phyloP scores from a whole-genome alignment of 352 stramenopile species.

The Phytophthora podocarpi region DNA sequence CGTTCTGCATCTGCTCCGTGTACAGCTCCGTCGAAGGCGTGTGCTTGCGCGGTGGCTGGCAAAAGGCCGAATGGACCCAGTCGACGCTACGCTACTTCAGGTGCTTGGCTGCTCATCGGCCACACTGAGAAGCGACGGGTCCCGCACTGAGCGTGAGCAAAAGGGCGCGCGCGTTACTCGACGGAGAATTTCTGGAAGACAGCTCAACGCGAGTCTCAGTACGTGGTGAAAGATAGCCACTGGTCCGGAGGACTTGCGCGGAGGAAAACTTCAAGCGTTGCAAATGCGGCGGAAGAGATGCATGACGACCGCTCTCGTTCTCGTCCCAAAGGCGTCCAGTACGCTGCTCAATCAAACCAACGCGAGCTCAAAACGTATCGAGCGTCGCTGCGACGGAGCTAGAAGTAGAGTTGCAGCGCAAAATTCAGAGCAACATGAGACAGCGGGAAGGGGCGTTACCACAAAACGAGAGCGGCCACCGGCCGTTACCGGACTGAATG shows the following conservation, averaged over 20 bases:
- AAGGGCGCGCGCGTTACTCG: slow-evolving; percentile 32
- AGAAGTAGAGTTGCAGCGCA: slow-evolving; percentile 9
- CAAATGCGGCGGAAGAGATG: slow-evolving; percentile 23
- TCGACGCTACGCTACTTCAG: background rate
- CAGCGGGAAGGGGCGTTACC: slow-evolving; percentile 22
- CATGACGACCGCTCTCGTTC: slow-evolving; percentile 8
- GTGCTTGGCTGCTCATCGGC: slow-evolving; percentile 4
- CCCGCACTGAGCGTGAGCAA: slow-evolving; percentile 16
- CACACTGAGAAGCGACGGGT: slow-evolving; percentile 32
- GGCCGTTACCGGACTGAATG: slow-evolving; percentile 25
- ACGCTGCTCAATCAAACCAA: background rate
- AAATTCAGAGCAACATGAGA: slow-evolving; percentile 31
- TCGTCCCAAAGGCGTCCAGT: background rate
- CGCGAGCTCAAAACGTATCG: slow-evolving; percentile 1
- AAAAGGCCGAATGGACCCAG: slow-evolving; percentile 36
- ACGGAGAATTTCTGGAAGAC: slow-evolving; percentile 32
- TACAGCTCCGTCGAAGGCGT: slow-evolving; percentile 5
- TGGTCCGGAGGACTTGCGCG: background rate
- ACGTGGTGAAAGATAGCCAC: slow-evolving; percentile 9
- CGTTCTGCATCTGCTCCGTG: slow-evolving; percentile 16
- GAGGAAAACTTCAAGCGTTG: slow-evolving; percentile 29
- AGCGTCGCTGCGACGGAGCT: background rate
- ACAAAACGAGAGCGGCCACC: slow-evolving; percentile 15
- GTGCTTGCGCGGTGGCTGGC: slow-evolving; percentile 19
- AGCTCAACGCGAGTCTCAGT: slow-evolving; percentile 11